A percentile compares a stretch with the other conserved stretches of the same genome.
Evolutionary conservation across 495 filamentous ascomycete species (phyloP).

Genomic region (Penicillium silybi): DNA sequence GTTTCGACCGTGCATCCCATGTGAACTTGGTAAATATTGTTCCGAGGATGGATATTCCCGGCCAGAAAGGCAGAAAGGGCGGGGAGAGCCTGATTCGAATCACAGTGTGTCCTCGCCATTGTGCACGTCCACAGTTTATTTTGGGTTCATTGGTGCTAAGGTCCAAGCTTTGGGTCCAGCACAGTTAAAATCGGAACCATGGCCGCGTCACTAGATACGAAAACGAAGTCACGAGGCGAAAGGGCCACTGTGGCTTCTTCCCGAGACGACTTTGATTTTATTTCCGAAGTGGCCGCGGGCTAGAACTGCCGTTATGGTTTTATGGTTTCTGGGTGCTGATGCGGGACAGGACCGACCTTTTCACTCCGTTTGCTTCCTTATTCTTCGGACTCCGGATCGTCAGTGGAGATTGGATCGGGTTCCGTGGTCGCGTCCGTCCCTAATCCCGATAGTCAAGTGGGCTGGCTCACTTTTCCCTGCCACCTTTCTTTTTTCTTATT

Average conservation of each 20-base stretch:
- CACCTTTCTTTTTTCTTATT: background rate
- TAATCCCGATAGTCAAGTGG: conserved; percentile 15
- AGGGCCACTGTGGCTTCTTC: conserved; percentile 22
- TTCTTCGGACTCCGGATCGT: background rate
- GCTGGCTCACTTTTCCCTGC: background rate
- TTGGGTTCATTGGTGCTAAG: conserved; percentile 2
- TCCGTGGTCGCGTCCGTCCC: conserved; percentile 12
- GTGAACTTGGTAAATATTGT: background rate
- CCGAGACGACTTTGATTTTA: background rate
- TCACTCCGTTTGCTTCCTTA: background rate
- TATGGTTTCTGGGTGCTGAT: conserved; percentile 13
- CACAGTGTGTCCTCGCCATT: background rate
- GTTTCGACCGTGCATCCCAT: background rate
- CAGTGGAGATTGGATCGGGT: conserved; percentile 3
- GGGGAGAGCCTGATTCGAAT: conserved; percentile 3
- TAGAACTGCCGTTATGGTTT: conserved; percentile 5
- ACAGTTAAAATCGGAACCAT: conserved; percentile 17
- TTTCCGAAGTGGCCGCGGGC: conserved; percentile 11
- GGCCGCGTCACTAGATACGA: conserved; percentile 25
- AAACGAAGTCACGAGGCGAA: conserved; percentile 23
- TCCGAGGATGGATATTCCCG: background rate
- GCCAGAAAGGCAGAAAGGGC: background rate
- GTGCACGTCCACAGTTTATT: background rate
- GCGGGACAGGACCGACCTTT: conserved; percentile 12
- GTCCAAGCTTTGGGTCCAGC: conserved; percentile 19